Base-by-base conservation (phyloP, 805 yeast species). In the Suhomyces pyralidae region DNA sequence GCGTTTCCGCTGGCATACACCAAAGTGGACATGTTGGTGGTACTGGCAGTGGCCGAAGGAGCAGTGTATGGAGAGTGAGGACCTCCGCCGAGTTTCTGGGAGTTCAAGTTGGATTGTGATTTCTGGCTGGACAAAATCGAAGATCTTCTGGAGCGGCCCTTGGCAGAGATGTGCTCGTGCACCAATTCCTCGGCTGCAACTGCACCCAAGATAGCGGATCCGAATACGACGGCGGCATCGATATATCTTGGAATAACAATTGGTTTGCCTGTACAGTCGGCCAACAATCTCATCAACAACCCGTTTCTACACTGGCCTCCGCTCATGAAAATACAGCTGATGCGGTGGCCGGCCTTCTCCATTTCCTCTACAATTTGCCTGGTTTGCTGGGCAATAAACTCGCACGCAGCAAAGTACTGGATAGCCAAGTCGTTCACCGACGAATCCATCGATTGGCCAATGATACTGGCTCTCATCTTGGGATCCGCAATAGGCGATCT, bases 401-500 rank as follows among this genome's bases (percentile, higher is more conserved):
- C 99, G 70, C 97, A 90, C 4, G 98, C 97, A 15, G 89, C 97
- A 48, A 92, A 80, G 66, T 94, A 94, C 59, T 84, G 86, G 55
- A 90, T 68, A 0, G 97, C 97, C 59, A 94, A 76, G 56, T 88
- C 90, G 61, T 91, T 90, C 42, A 94, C 75, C 0, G 96, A 85
- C 9, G 81, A 74, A 67, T 94, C 98, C 96, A 94, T 90, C 2
- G 93, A 83, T 63, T 88, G 91, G 3, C 99, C 99, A 58, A 91
- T 86, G 55, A 94, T 86, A 2, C 92, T 82, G 9, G 97, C 97
- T 52, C 88, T 81, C 99, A 94, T 94, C 52, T 79, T 74, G 8
- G 96, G 91, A 64, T 94, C 97, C 10, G 98, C 97, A 60, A 94
- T 85, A n/a, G 99, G 99, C 1, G 97, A 89, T 68, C 99, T 79